phyloP scores from a whole-genome alignment of 2,329 filamentous ascomycete genomes.

The Balansia obtecta region DNA sequence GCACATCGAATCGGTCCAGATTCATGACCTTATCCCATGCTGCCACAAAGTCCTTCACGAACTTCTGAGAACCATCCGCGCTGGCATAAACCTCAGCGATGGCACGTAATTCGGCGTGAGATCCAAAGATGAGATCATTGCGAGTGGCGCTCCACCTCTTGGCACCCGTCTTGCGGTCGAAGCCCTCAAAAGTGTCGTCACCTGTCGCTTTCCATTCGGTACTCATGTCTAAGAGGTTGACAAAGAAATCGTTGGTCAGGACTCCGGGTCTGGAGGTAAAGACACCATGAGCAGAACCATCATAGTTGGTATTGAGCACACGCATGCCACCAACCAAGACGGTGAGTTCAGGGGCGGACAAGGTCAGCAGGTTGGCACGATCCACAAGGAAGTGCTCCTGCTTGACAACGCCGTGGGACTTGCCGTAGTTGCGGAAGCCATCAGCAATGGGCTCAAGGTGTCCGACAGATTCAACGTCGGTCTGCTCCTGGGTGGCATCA shows the following conservation, averaged over 20 bases:
- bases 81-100: slow-evolving; percentile 57
- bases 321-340: slow-evolving; percentile 63
- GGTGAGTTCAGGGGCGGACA: slow-evolving; percentile 58
- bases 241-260: slow-evolving; percentile 71
- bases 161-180: slow-evolving; percentile 50
- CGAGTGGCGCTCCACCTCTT: slow-evolving; percentile 61
- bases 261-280: slow-evolving; percentile 55
- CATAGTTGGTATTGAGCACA: slow-evolving; percentile 56
- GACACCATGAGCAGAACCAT: slow-evolving; percentile 54
- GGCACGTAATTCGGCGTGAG: slow-evolving; percentile 62
- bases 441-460: slow-evolving; percentile 60
- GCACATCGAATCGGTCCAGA: slow-evolving; percentile 56
- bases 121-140: slow-evolving; percentile 57
- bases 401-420: slow-evolving; percentile 44
- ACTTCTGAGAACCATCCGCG: slow-evolving; percentile 46
- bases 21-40: slow-evolving; percentile 69
- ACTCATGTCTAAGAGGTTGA: slow-evolving; percentile 59
- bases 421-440: slow-evolving; percentile 70
- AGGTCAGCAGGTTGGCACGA: slow-evolving; percentile 55
- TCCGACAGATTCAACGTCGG: slow-evolving; percentile 50
- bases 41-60: slow-evolving; percentile 57
- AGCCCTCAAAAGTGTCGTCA: slow-evolving; percentile 48
- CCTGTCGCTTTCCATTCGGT: slow-evolving; percentile 44
- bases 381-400: slow-evolving; percentile 62
- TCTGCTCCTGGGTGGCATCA: slow-evolving; percentile 61